Percentiles rank a stretch among this genome's conserved stretches.
phyloP scores from a whole-genome alignment of 139 green algal genomes.

The Mychonastes homosphaera region DNA sequence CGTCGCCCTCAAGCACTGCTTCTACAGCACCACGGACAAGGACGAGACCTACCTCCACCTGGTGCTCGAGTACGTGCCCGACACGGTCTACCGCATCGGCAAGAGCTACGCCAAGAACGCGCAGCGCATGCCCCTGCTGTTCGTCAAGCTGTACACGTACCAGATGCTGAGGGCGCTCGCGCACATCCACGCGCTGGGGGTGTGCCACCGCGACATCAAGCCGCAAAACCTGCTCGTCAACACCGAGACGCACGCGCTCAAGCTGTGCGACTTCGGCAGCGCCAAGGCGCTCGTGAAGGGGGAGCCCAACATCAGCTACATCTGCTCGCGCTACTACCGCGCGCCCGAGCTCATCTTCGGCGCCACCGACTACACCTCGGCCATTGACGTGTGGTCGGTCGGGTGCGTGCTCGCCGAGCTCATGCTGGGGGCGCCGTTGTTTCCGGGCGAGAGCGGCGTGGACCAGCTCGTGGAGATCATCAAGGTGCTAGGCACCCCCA shows the following conservation, averaged over 20 bases:
- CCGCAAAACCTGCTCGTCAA: constrained; percentile 94
- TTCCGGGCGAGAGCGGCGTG: constrained; percentile 88
- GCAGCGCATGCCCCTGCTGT: constrained; percentile 83
- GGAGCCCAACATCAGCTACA: constrained; percentile 99
- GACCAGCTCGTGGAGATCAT: constrained; percentile 99
- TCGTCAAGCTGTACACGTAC: constrained; percentile 95
- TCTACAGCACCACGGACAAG: constrained; percentile 76
- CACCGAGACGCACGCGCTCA: constrained; percentile 84
- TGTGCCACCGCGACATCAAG: constrained; percentile 96
- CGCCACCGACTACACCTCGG: constrained; percentile 93
- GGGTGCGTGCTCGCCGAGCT: constrained; percentile 98
- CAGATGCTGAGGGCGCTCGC: constrained; percentile 79
- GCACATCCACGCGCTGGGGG: constrained; percentile 70
- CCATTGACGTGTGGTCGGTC: constrained; percentile 96
- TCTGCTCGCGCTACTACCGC: constrained; percentile 91
- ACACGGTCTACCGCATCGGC: constrained; percentile 93
- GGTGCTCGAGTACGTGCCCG: constrained; percentile 96
- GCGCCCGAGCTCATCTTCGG: constrained; percentile 99
- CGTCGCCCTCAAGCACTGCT: constrained; percentile 94
- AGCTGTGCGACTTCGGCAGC: constrained; percentile 97
- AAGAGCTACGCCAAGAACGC: constrained; percentile 93
- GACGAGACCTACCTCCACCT: constrained; percentile 94
- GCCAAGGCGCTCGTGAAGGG: constrained; percentile 88
- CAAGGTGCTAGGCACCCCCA: constrained; percentile 59
- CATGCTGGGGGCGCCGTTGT: constrained; percentile 83